Evolutionary conservation across 192 early-diverging fungal species (phyloP).

Genomic region (Backusella luteola): DNA sequence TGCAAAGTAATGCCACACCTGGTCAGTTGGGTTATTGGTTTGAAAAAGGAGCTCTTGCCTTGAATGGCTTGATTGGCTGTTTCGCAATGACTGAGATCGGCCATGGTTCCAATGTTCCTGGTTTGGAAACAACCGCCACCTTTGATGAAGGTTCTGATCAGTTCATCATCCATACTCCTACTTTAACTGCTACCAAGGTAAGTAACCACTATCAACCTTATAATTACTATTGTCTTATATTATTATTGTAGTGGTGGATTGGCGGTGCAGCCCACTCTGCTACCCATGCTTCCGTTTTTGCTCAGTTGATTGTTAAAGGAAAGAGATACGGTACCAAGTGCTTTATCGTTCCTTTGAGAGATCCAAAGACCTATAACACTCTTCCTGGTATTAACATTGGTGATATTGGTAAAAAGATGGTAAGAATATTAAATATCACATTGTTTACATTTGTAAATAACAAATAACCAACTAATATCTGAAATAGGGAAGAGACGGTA

Average conservation of each 20-base stretch:
- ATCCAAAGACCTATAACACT: slow-evolving; percentile 72
- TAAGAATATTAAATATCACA: neutral
- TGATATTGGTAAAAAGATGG: slow-evolving; percentile 93
- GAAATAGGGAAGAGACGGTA: slow-evolving; percentile 65
- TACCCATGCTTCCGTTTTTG: slow-evolving; percentile 79
- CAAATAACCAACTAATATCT: neutral
- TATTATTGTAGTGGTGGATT: slow-evolving; percentile 78
- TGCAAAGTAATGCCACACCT: slow-evolving; percentile 83
- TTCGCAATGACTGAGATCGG: slow-evolving; percentile 93
- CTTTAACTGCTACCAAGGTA: slow-evolving; percentile 74
- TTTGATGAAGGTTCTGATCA: slow-evolving; percentile 80
- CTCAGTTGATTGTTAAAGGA: slow-evolving; percentile 81
- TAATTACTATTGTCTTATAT: neutral
- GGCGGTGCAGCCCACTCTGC: slow-evolving; percentile 91
- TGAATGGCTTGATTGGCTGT: slow-evolving; percentile 85
- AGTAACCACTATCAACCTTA: neutral
- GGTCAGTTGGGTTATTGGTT: slow-evolving; percentile 87
- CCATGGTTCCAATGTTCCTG: slow-evolving; percentile 87
- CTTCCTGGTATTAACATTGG: slow-evolving; percentile 89
- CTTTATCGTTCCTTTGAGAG: slow-evolving; percentile 87
- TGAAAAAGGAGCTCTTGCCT: slow-evolving; percentile 77
- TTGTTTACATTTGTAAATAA: neutral
- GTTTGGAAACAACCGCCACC: slow-evolving; percentile 90
- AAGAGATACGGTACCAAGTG: slow-evolving; percentile 84
- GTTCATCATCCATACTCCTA: slow-evolving; percentile 83